Percentiles rank a stretch among this genome's conserved stretches.
Conservation (phyloP, 306 rosid genomes). For the Abrus precatorius region DNA sequence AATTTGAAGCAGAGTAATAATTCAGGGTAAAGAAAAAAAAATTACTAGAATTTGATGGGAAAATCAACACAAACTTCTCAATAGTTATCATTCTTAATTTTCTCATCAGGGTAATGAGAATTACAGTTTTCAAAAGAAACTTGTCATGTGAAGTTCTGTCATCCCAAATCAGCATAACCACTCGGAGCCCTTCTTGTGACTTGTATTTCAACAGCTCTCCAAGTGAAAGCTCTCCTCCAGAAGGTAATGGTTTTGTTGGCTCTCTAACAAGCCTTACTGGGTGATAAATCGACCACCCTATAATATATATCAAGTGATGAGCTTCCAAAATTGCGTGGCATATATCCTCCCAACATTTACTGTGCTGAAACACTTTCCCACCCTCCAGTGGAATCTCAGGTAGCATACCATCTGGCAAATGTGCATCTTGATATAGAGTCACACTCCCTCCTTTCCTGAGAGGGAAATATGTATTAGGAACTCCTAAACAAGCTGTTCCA, state of each 20-base stretch:
- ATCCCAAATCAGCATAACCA: slow-evolving; percentile 76
- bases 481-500: slow-evolving; percentile 46
- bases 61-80: slow-evolving; percentile 30
- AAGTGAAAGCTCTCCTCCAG: slow-evolving; percentile 76
- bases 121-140: slow-evolving; percentile 74
- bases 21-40: not conserved
- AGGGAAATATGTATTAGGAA: slow-evolving; percentile 74
- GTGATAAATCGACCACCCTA: slow-evolving; percentile 78
- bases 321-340: slow-evolving; percentile 83
- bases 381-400: slow-evolving; percentile 67
- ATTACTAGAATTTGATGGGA: slow-evolving; percentile 30
- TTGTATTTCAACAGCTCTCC: slow-evolving; percentile 78
- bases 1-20: not conserved
- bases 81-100: slow-evolving; percentile 13
- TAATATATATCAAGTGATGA: slow-evolving; percentile 66
- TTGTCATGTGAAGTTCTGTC: slow-evolving; percentile 84
- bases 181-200: slow-evolving; percentile 79
- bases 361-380: slow-evolving; percentile 59
- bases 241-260: slow-evolving; percentile 67
- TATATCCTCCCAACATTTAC: slow-evolving; percentile 77
- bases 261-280: slow-evolving; percentile 72
- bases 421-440: slow-evolving; percentile 83
- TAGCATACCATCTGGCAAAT: slow-evolving; percentile 60
- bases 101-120: slow-evolving; percentile 32
- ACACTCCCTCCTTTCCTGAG: slow-evolving; percentile 72